Base-by-base conservation (phyloP, 2,329 filamentous ascomycete genomes). In the Diaporthe citri region DNA sequence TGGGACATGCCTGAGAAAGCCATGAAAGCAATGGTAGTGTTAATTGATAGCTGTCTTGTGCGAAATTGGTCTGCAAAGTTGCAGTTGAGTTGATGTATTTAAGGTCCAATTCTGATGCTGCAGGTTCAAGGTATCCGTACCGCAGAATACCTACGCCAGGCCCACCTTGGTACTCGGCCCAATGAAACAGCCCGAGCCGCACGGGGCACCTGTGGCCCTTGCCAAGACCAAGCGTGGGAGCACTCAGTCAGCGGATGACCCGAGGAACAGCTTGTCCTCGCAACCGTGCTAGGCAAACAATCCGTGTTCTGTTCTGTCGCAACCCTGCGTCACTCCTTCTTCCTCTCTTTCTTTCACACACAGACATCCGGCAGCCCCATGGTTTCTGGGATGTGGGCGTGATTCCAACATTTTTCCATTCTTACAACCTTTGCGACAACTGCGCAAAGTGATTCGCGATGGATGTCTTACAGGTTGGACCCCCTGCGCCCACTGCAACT, bases 401-500 rank as follows among this genome's bases (percentile, higher is more conserved):
- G 73, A 70, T 39, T 52, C 31, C 51, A 64, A 34, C 66, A 39
- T n/a, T 66, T 39, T 39, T 51, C 48, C 72, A 72, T 71, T 67
- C 59, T 62, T 72, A 36, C 9, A n/a, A 71, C 64, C 43, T 52
- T 71, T 72, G 72, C 76, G 74, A 75, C 67, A 71, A 60, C n/a
- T 41, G 73, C 73, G 75, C 73, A 72, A 15, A 59, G 75, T 70
- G 56, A 39, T 59, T 67, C 60, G 60, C 59, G 76, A 83, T 83
- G 82, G 82, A 83, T 79, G 77, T 83, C 52, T 79, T 83, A 51
- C 81, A 83, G 80, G 84, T 83, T 80, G 77, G 79, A 76, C 56
- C 28, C 46, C 20, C 17, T 25, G 46, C 39, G 28, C 48, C 15
- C 55, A n/a, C 22, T 28, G 64, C n/a, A 71, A 25, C 15, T 39